Evolutionary conservation across 441 rosid genomes (phyloP), one percentile per base, ranked within the genome.

Genomic region (Euphorbia celastroides): DNA sequence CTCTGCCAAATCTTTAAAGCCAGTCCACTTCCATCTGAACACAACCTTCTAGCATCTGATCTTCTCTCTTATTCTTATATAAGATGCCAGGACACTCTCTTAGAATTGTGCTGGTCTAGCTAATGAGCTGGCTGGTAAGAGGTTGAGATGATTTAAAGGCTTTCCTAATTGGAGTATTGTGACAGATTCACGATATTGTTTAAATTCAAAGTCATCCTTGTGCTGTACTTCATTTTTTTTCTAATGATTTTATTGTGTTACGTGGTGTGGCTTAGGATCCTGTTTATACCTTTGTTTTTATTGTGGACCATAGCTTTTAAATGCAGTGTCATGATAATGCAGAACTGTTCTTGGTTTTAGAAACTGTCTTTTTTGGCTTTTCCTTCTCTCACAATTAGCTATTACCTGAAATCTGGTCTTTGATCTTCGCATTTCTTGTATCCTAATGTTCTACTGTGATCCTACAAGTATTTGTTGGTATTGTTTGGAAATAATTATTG

Each of bases 211-310:
- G 26, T 64, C 28, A 34, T 68, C n/a, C 32, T 11, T 20, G 27
- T 46, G 51, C 25, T 16, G 62, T 66, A 9, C 66, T n/a, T 1
- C n/a, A n/a, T n/a, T n/a, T n/a, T 19, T 8, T 46, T 56, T 23
- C 12, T 42, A 1, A 51, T 26, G 55, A 10, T 34, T 38, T 68
- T 16, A 20, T 46, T 68, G 28, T 59, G 2, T 3, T 30, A n/a
- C 12, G 7, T 28, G 10, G 57, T 59, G 46, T 55, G 28, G 46
- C 70, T 60, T 52, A 19, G 27, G 48, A 52, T 72, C 27, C 70
- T 56, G 23, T 20, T 23, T 62, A 54, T 28, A 25, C 23, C 42
- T n/a, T 16, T 64, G 59, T 31, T 26, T n/a, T 9, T n/a, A n/a
- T n/a, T n/a, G 28, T 16, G 23, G 48, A 50, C 41, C 28, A 23